Evolutionary conservation across 2,329 filamentous ascomycete species (phyloP), one percentile per base, ranked within the genome.

Genomic region (Monosporascus sp.): DNA sequence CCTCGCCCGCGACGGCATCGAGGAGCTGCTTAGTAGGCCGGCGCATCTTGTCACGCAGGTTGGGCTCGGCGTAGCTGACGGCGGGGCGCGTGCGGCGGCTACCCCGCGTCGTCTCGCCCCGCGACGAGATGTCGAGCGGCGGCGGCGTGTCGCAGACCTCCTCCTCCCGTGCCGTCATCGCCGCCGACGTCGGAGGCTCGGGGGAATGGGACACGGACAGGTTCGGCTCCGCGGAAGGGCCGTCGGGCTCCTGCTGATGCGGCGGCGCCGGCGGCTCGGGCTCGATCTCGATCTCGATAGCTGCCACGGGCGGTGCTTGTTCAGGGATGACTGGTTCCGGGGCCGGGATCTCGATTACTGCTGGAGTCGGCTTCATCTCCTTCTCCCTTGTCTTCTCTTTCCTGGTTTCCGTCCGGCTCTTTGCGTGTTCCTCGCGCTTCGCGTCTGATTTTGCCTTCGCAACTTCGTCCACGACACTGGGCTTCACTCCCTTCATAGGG

Each of bases 61-160:
- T 93, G 1, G 89, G 89, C 67, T 93, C 88, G 11, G 88, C 87
- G 67, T 94, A 94, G 72, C 88, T 93, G 56, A 94, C 81, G 48
- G 84, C 78, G 11, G 82, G 73, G 61, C 87, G 78, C 47, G 83
- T 82, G 58, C 89, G 81, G 59, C 89, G 77, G 60, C 84, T 87
- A 22, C 82, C 81, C 45, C 89, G 79, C 27, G 81, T 76, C 27
- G 79, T 79, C 60, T 87, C 80, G 48, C 79, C 77, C 37, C 69
- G 75, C 7, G 70, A 72, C 7, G 77, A 80, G 37, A 85, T 78
- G 58, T 85, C 79, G 17, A 73, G 68, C 5, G 83, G 83, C 5
- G 83, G 83, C 3, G 83, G 82, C 0, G 83, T 85, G 60, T 83
- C 82, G 52, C 74, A 68, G 20, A 60, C 68, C 48, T 69, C 68